phyloP scores from a whole-genome alignment of 805 yeast species.

The Candida nemodendra region DNA sequence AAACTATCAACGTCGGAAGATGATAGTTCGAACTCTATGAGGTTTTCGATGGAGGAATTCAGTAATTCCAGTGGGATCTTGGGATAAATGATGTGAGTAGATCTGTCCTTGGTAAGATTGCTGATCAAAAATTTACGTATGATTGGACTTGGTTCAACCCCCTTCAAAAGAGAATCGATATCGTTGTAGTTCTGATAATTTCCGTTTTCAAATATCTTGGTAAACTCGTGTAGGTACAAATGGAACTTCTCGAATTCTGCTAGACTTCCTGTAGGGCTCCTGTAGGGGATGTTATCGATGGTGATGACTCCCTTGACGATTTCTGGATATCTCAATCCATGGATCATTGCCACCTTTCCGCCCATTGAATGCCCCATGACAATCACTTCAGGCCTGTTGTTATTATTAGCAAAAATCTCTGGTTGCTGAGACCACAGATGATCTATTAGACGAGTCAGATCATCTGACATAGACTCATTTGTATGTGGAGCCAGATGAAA shows the following conservation, averaged over 20 bases:
- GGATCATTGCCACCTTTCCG: slow-evolving; percentile 88
- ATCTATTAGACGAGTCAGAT: slow-evolving; percentile 59
- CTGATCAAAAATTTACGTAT: slow-evolving; percentile 74
- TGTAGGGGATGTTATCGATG: slow-evolving; percentile 78
- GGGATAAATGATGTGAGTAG: slow-evolving; percentile 8
- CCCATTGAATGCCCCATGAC: slow-evolving; percentile 85
- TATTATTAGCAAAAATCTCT: slow-evolving; percentile 29
- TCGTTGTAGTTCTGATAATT: slow-evolving; percentile 32
- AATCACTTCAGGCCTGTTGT: slow-evolving; percentile 44
- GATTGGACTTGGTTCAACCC: slow-evolving; percentile 56
- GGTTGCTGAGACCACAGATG: slow-evolving; percentile 15
- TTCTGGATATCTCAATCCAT: slow-evolving; percentile 65
- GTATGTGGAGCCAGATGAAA: slow-evolving; percentile 72
- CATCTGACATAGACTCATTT: slow-evolving; percentile 75
- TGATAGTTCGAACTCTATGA: slow-evolving; percentile 53
- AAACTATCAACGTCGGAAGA: slow-evolving; percentile 23
- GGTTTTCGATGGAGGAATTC: slow-evolving; percentile 56
- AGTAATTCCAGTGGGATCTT: slow-evolving; percentile 69
- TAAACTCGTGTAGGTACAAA: slow-evolving; percentile 20
- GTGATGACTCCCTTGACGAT: slow-evolving; percentile 58
- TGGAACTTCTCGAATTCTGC: slow-evolving; percentile 32
- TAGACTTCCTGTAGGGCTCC: slow-evolving; percentile 41
- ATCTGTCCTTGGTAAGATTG: slow-evolving; percentile 50
- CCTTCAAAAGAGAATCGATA: slow-evolving; percentile 57
- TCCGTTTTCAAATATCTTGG: slow-evolving; percentile 3